These are phyloP conservation scores for Naganishia kalamii DNA, from an alignment of 768 basidiomycete species.

Conservation along the genomic window DNA sequence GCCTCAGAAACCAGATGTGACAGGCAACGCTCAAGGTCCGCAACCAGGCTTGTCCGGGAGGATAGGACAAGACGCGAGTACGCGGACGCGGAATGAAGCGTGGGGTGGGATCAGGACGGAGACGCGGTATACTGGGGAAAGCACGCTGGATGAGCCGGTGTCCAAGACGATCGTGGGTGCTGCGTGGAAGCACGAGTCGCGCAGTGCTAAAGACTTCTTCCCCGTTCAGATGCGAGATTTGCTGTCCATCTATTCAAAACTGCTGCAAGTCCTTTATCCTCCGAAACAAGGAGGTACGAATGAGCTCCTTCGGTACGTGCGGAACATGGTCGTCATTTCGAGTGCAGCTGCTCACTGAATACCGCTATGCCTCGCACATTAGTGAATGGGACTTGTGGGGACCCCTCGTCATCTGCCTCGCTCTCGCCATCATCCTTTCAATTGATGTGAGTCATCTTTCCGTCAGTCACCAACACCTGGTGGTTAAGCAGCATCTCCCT, in stretches of 20 bases:
- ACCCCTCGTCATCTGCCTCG: conserved; percentile 57
- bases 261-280: conserved; percentile 89
- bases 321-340: neutral
- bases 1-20: neutral
- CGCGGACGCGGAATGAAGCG: conserved; percentile 26
- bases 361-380: neutral
- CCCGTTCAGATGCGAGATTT: conserved; percentile 72
- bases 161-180: conserved; percentile 74
- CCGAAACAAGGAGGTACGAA: conserved; percentile 61
- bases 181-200: neutral
- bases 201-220: neutral
- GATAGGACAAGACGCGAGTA: conserved; percentile 31
- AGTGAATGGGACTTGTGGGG: conserved; percentile 99
- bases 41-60: conserved; percentile 31
- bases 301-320: conserved; percentile 66
- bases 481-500: neutral
- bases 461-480: neutral
- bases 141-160: conserved; percentile 89
- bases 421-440: conserved; percentile 35
- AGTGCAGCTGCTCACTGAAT: neutral
- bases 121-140: conserved; percentile 67
- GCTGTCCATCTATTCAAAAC: conserved; percentile 81
- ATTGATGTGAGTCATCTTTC: conserved; percentile 29
- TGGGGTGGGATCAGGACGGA: conserved; percentile 79
- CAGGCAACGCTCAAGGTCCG: conserved; percentile 11